A percentile compares a stretch with the other conserved stretches of the same genome.
phyloP scores from a whole-genome alignment of 2,329 filamentous ascomycete species.

The Alternaria sp. region DNA sequence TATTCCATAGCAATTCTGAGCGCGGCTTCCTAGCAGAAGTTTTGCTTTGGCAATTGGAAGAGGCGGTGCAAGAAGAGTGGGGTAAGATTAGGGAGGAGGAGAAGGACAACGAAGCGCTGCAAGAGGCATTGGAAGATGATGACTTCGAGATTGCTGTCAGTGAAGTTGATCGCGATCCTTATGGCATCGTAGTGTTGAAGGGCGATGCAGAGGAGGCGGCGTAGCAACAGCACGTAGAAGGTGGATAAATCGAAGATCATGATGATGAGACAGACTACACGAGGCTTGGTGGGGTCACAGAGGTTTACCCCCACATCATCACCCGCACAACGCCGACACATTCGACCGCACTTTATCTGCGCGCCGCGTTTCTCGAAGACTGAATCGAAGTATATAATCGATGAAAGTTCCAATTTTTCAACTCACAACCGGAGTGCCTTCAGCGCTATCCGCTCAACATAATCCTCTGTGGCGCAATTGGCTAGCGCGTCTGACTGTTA shows the following conservation, averaged over 20 bases:
- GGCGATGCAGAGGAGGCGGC: constrained; percentile 19
- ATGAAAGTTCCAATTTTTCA: not conserved
- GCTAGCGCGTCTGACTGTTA: constrained; percentile 69
- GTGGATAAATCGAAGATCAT: not conserved
- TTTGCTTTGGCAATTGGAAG: constrained; percentile 70
- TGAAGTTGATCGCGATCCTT: constrained; percentile 84
- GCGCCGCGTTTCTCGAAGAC: not conserved
- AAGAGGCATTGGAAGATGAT: constrained; percentile 60
- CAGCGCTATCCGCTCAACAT: constrained; percentile 7
- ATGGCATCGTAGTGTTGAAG: constrained; percentile 65
- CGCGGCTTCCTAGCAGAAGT: constrained; percentile 77
- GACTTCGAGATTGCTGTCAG: constrained; percentile 74
- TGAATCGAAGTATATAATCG: accelerated
- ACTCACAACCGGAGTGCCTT: constrained; percentile 15
- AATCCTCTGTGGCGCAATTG: constrained; percentile 55
- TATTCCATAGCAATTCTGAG: constrained; percentile 95
- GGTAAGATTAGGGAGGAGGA: constrained; percentile 54
- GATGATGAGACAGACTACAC: not conserved
- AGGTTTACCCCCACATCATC: not conserved
- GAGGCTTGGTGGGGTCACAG: not conserved
- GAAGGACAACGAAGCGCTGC: constrained; percentile 46
- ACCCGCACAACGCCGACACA: not conserved
- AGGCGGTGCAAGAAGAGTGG: constrained; percentile 65
- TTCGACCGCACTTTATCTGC: not conserved
- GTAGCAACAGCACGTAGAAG: not conserved